Base-by-base conservation (phyloP, 306 rosid genomes). In the Elaeagnus macrophylla region DNA sequence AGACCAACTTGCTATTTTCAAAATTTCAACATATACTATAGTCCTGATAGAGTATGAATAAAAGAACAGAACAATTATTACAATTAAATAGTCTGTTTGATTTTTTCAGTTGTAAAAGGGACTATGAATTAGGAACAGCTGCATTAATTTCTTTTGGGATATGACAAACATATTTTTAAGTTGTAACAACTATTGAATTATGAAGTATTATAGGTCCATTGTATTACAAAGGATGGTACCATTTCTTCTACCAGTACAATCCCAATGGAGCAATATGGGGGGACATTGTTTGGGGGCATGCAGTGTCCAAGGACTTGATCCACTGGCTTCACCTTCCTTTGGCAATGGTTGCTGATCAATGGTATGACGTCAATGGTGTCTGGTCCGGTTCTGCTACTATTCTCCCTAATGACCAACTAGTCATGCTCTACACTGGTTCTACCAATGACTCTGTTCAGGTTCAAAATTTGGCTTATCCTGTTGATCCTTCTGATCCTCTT, bases 331-430 rank as follows among this genome's bases (percentile, higher is more conserved):
- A 89, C 69, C 89, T 89, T 19, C 97, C 97, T 9, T 13, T 85
- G 0, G 97, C 97, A 19, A 77, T 89, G 89, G 69, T 72, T 1
- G 74, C 81, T 0, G 97, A 89, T 43, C 53, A 85, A 9, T 89
- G 97, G 97, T 85, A 83, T 20, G 97, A 89, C 71, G n/a, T 44
- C 17, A 75, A 68, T 13, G 97, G 97, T 11, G 95, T 83, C 12
- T 89, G 95, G 95, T 80, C 95, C 0, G 97, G 97, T 13, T 89
- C 97, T 13, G 95, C 97, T 59, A 85, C 97, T 43, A 60, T 85
- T 66, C 78, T 89, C 49, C 80, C 77, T 0, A 67, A 81, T 56
- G 94, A 64, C 46, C 60, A 68, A 61, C 59, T 89, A 18, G 47
- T 79, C 77, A 83, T 89, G 97, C 63, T 89, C 12, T 89, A 89